Conservation (phyloP, 345 rosid species). For the Eucalyptus decipiens region DNA sequence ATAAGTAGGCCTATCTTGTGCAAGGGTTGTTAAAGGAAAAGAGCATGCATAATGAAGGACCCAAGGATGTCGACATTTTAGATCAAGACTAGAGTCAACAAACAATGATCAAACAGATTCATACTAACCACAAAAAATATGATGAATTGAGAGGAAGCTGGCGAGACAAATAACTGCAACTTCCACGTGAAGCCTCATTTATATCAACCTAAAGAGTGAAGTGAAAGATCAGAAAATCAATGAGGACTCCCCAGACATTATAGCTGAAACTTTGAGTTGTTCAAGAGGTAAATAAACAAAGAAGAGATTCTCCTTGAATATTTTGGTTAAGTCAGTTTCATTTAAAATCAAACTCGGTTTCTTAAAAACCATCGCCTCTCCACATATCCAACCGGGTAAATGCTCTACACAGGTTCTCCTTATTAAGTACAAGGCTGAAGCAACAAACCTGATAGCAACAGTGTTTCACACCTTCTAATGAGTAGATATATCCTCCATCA, state of each 20-base stretch:
- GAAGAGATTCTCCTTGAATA: neutral
- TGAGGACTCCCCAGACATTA: neutral
- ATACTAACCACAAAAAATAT: slow-evolving; percentile 60
- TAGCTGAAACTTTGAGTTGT: neutral
- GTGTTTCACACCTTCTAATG: neutral
- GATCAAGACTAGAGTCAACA: neutral
- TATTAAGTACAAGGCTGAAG: neutral
- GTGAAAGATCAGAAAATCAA: neutral
- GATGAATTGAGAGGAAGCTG: slow-evolving; percentile 40
- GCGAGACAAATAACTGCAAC: slow-evolving; percentile 25
- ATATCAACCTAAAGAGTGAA: slow-evolving; percentile 5
- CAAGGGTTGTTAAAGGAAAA: neutral
- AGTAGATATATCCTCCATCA: neutral
- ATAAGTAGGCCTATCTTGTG: neutral
- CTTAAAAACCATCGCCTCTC: neutral
- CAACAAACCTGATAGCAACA: neutral
- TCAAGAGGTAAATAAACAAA: neutral
- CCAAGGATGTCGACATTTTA: neutral
- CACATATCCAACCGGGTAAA: neutral
- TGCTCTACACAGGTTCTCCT: neutral
- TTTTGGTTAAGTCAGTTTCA: neutral
- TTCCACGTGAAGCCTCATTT: slow-evolving; percentile 48
- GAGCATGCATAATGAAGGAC: neutral
- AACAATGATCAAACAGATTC: neutral
- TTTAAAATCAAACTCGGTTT: neutral